Base-by-base conservation (phyloP, 176 grass and related monocot species). In the Raddia guianensis region DNA sequence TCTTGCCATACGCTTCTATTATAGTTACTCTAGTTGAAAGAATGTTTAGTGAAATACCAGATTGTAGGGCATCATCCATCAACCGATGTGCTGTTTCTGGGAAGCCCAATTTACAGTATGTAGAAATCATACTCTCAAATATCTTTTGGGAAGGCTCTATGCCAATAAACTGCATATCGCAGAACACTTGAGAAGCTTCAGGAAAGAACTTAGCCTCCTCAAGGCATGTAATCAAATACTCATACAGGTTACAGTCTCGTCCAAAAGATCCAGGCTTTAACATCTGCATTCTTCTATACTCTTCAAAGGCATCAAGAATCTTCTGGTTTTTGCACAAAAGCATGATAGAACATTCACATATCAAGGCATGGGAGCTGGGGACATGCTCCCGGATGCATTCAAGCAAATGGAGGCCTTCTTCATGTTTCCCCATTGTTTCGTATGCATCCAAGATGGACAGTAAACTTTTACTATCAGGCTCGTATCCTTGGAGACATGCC, bases 51-150 rank as follows among this genome's bases (percentile, higher is more conserved):
- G 72, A 77, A 78, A 91, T 77, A 71, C 83, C 76, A 65, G n/a
- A 79, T 55, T 37, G 74, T 76, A 66, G 70, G 54, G 92, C 85
- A 75, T 89, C 80, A 73, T 94, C 81, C 73, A 98, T 84, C 83
- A 98, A 77, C 20, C 56, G 35, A 20, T 92, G 84, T 44, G 95
- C 92, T 27, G 90, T 94, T 89, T 98, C 95, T 78, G 95, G 95
- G 73, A 90, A 98, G 48, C 88, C 90, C 70, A 98, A 66, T 88
- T 92, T 94, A 75, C 95, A 94, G 49, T 92, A 94, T 52, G 86
- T 75, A 20, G 66, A 89, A 46, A 91, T 87, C 64, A 92, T 67
- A 85, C 84, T 92, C 79, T 94, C 61, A 3, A 87, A 94, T 43
- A 88, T 87, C 54, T 66, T 84, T 85, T 83, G 70, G 47, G 95